These are phyloP conservation scores for Penicillium sp. DNA, from an alignment of 2,329 filamentous ascomycete species.

Conservation along the genomic window DNA sequence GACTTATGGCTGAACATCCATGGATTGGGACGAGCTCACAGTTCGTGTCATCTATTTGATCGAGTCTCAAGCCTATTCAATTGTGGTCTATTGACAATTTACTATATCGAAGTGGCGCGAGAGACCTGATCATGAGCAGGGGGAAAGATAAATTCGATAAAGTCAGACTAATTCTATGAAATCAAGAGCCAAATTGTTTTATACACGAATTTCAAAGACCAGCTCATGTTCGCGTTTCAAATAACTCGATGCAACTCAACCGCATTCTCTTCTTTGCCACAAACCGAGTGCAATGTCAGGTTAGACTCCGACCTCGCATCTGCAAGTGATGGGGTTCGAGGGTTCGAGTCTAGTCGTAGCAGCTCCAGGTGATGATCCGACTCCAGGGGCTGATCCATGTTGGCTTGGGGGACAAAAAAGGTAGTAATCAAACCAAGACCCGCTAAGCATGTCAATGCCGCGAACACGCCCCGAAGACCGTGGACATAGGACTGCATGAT, in stretches of 20 bases:
- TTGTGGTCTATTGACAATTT: too few species aligned
- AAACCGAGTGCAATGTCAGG: background rate
- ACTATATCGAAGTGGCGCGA: too few species aligned
- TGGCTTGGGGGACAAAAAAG: constrained; percentile 2
- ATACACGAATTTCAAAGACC: background rate
- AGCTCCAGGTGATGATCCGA: constrained; percentile 8
- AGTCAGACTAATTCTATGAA: background rate
- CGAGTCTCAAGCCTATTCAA: too few species aligned
- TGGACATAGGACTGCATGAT: constrained; percentile 8
- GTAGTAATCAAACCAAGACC: constrained; percentile 5
- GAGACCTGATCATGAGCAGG: background rate
- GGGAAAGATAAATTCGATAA: background rate
- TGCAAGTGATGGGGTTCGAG: background rate
- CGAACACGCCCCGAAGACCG: constrained; percentile 4
- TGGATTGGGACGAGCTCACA: too few species aligned
- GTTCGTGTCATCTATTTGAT: too few species aligned
- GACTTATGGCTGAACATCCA: too few species aligned
- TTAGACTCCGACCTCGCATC: background rate
- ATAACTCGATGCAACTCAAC: background rate
- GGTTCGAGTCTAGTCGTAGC: background rate
- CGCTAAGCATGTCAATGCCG: constrained; percentile 7
- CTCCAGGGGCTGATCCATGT: constrained; percentile 12
- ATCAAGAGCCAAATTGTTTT: background rate
- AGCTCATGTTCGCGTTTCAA: background rate
- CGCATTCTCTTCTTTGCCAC: background rate